These are phyloP conservation scores for Teunomyces stri DNA, from an alignment of 805 yeast genomes.

Conservation along the genomic window DNA sequence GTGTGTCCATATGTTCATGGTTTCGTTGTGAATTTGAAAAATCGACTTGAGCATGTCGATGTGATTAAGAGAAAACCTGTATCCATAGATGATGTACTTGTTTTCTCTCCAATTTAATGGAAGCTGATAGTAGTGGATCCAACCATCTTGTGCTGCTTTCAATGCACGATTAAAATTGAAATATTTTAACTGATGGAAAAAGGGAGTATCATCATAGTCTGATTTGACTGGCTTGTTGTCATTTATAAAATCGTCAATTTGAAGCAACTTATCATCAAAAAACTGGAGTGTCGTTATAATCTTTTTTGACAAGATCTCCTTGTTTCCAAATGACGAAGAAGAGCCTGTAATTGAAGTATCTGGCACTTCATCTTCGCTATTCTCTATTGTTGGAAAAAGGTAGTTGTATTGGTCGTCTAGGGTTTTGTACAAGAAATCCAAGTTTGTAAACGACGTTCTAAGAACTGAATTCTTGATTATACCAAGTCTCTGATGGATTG, in stretches of 20 bases:
- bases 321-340: conserved; percentile 8
- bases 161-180: conserved; percentile 45
- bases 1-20: conserved; percentile 94
- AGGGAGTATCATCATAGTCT: conserved; percentile 21
- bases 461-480: conserved; percentile 37
- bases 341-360: conserved; percentile 11
- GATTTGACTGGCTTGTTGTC: conserved; percentile 30
- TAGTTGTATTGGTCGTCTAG: conserved; percentile 42
- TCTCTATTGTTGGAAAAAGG: conserved; percentile 22
- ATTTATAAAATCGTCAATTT: conserved; percentile 37
- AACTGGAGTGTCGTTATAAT: conserved; percentile 42
- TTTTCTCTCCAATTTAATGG: conserved; percentile 95
- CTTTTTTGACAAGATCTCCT: conserved; percentile 33
- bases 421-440: conserved; percentile 37
- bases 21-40: conserved; percentile 74
- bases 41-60: conserved; percentile 58
- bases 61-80: conserved; percentile 73
- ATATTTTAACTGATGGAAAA: conserved; percentile 33
- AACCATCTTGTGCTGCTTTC: conserved; percentile 56
- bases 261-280: conserved; percentile 39
- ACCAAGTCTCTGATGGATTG: conserved; percentile 34
- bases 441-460: conserved; percentile 34
- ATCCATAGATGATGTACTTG: conserved; percentile 78
- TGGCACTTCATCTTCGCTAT: conserved; percentile 7
- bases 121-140: conserved; percentile 77